A percentile compares a stretch with the other conserved stretches of the same genome.
Conservation (phyloP, 164 flowering plant species). For the Liquidambar formosana region DNA sequence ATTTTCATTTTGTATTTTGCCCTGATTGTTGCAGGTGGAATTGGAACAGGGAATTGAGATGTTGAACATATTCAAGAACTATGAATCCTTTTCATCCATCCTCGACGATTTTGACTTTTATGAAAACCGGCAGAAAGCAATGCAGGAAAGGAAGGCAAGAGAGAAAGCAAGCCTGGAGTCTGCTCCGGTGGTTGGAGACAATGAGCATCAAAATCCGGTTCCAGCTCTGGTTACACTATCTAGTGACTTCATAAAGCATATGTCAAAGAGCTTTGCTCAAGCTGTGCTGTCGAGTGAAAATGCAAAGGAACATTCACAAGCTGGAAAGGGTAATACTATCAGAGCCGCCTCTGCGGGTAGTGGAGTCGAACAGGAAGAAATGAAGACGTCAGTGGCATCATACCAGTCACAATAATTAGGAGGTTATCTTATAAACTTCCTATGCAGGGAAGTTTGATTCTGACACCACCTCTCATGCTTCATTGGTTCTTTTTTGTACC, state of each 20-base stretch:
- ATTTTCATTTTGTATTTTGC: too few species aligned
- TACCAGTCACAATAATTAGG: too few species aligned
- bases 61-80: conserved; percentile 64
- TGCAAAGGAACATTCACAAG: conserved; percentile 26
- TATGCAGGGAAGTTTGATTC: too few species aligned
- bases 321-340: too few species aligned
- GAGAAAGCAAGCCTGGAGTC: conserved; percentile 44
- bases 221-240: conserved; percentile 29
- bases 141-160: conserved; percentile 71
- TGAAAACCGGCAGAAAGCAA: conserved; percentile 64
- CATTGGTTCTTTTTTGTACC: too few species aligned
- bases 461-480: too few species aligned
- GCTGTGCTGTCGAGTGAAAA: conserved; percentile 54
- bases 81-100: conserved; percentile 59
- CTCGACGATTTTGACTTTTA: conserved; percentile 75
- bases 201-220: conserved; percentile 32
- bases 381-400: too few species aligned
- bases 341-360: conserved; percentile 30
- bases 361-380: too few species aligned
- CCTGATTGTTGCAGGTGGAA: conserved; percentile 70
- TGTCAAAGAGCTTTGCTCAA: conserved; percentile 65
- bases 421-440: too few species aligned
- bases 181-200: conserved; percentile 32
- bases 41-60: conserved; percentile 78
- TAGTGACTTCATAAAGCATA: conserved; percentile 43